Percentiles rank a stretch among this genome's conserved stretches.
phyloP scores from a whole-genome alignment of 768 basidiomycete species.

The Coprinellus aureogranulatus region DNA sequence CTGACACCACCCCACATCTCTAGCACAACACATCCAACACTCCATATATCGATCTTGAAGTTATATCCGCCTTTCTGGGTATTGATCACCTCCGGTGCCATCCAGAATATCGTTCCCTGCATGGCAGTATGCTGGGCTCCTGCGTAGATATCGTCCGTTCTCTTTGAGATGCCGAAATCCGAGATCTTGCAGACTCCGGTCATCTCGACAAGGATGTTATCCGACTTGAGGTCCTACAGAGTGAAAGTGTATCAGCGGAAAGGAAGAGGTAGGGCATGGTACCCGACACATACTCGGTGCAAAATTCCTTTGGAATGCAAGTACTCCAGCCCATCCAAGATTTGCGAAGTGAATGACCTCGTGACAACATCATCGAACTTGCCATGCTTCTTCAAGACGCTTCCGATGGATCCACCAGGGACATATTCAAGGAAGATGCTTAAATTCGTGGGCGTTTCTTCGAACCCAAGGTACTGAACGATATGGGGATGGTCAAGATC shows the following conservation, averaged over 20 bases:
- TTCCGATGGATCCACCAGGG: constrained; percentile 93
- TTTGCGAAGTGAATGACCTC: constrained; percentile 89
- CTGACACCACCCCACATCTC: constrained; percentile 99
- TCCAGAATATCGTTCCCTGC: constrained; percentile 99
- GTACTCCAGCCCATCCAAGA: constrained; percentile 82
- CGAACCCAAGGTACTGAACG: constrained; percentile 95
- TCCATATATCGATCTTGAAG: constrained; percentile 98
- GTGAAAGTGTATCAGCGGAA: constrained; percentile 60
- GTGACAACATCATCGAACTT: constrained; percentile 91
- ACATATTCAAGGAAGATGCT: constrained; percentile 99
- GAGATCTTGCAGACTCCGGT: constrained; percentile 94
- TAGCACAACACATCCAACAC: constrained; percentile 94
- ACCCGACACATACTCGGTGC: constrained; percentile 64
- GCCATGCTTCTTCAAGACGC: constrained; percentile 86
- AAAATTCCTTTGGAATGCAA: constrained; percentile 89
- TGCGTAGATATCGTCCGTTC: constrained; percentile 80
- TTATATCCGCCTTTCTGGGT: constrained; percentile 89
- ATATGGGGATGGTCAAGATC: constrained; percentile 97
- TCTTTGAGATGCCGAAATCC: constrained; percentile 98
- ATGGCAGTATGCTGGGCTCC: constrained; percentile 83
- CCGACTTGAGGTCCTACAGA: constrained; percentile 90
- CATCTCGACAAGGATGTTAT: constrained; percentile 97
- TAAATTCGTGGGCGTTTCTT: constrained; percentile 82
- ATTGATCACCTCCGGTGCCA: constrained; percentile 94
- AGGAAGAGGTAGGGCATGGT: not conserved